Conservation (phyloP, 768 basidiomycete genomes). For the Podaxis sp. region DNA sequence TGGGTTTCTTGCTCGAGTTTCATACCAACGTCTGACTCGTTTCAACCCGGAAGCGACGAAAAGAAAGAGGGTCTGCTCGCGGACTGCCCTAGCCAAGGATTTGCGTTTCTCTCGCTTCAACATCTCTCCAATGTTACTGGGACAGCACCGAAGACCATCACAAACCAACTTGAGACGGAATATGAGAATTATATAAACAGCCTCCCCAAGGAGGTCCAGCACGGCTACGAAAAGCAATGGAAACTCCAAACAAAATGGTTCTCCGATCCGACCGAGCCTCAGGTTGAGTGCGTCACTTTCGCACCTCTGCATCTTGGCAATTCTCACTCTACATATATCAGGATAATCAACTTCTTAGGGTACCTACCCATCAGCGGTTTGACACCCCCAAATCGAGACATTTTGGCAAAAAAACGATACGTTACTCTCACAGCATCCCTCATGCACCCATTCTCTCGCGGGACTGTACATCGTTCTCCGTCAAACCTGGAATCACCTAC, state of each 20-base stretch:
- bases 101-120: neutral
- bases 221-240: conserved; percentile 2
- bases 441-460: conserved; percentile 34
- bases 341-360: conserved; percentile 1
- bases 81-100: neutral
- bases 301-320: too few relatives aligned
- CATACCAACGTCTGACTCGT: neutral
- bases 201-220: neutral
- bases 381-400: neutral
- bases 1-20: neutral
- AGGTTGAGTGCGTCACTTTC: conserved; percentile 6
- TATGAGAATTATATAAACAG: neutral
- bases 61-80: conserved; percentile 3
- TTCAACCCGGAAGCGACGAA: neutral
- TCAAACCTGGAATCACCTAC: neutral
- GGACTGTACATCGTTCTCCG: conserved; percentile 24
- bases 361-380: neutral
- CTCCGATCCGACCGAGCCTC: neutral
- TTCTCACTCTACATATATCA: neutral
- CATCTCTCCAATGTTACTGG: neutral
- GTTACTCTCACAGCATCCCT: conserved; percentile 14
- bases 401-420: neutral
- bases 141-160: neutral
- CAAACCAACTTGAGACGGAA: neutral
- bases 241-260: conserved; percentile 1